Evolutionary conservation across 2,329 filamentous ascomycete genomes (phyloP), one percentile per base, ranked within the genome.

Genomic region (Didymella pomorum): DNA sequence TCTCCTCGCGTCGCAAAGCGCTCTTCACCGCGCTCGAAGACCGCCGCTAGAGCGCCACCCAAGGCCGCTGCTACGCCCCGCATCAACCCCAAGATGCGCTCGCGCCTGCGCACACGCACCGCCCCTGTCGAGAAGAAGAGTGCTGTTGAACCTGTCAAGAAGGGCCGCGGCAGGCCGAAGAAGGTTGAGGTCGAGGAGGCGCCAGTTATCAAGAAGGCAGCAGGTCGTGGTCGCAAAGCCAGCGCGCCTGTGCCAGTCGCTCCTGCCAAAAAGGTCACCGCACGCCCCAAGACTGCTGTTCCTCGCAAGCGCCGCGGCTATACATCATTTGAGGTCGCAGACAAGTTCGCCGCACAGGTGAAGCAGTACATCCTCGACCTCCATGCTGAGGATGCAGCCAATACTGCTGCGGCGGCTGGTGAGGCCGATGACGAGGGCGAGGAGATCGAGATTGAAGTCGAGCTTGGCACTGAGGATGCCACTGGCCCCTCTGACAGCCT

Each of bases 231-330:
- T 45, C 59, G 59, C 52, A 65, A 63, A 41, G 48, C 57, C 26
- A 47, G 39, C 29, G 61, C 63, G 28, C 23, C 54, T 14, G 42
- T 37, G 14, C 58, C 63, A 29, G 43, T 56, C 20, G 58, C 52
- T 11, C 45, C 55, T 8, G 42, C 33, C 9, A 61, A 57, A 55
- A 62, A 55, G 29, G 60, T 62, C 21, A 55, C 57, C 35, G 64
- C 57, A 16, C 54, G 62, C 25, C 42, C 51, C 21, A 55, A 51
- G 23, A 41, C 56, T 18, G 41, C 51, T 16, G 65, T 49, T 25
- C 64, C 69, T 31, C 71, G 71, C 44, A 72, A 72, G 56, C 64
- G 67, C 37, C 63, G 69, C 18, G 71, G 71, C 25, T 66, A 66
- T 51, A 70, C 69, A 1, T 31, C 58, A 1, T 39, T 72, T n/a